A percentile compares a stretch with the other conserved stretches of the same genome.
phyloP scores from a whole-genome alignment of 305 asterid genomes.

The Fraxinus dipetala region DNA sequence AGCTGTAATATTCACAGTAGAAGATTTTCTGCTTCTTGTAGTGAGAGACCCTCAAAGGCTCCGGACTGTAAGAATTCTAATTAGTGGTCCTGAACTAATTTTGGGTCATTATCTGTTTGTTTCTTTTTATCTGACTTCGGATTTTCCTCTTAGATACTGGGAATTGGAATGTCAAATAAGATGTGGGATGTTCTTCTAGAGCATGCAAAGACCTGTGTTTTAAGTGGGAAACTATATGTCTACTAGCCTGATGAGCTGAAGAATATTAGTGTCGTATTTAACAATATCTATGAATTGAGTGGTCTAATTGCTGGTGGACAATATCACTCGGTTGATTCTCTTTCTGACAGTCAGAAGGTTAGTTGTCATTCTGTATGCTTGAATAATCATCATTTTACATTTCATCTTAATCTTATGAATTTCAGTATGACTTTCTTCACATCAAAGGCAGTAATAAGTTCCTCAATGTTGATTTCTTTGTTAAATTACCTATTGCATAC shows the following conservation, averaged over 20 bases:
- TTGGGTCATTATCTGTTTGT: conserved; percentile 5
- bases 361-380: conserved; percentile 22
- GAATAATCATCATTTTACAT: neutral
- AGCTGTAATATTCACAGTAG: conserved; percentile 67
- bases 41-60: conserved; percentile 79
- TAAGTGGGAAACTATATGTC: conserved; percentile 78
- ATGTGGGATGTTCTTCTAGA: conserved; percentile 96
- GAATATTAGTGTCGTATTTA: conserved; percentile 74
- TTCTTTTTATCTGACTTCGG: conserved; percentile 17
- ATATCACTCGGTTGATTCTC: conserved; percentile 69
- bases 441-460: neutral
- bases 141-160: conserved; percentile 54
- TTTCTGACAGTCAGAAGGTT: conserved; percentile 82
- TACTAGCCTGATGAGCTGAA: conserved; percentile 82
- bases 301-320: conserved; percentile 77
- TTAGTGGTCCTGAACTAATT: neutral
- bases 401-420: neutral
- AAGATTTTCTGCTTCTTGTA: conserved; percentile 72
- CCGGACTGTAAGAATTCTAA: conserved; percentile 55
- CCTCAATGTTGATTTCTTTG: neutral
- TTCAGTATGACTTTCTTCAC: neutral
- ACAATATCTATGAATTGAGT: conserved; percentile 67
- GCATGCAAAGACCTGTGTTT: conserved; percentile 89
- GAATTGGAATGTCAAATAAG: conserved; percentile 96
- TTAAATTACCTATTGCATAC: neutral